Conservation (phyloP, 2,329 filamentous ascomycete genomes). For the Stagonosporopsis chrysanthemi region DNA sequence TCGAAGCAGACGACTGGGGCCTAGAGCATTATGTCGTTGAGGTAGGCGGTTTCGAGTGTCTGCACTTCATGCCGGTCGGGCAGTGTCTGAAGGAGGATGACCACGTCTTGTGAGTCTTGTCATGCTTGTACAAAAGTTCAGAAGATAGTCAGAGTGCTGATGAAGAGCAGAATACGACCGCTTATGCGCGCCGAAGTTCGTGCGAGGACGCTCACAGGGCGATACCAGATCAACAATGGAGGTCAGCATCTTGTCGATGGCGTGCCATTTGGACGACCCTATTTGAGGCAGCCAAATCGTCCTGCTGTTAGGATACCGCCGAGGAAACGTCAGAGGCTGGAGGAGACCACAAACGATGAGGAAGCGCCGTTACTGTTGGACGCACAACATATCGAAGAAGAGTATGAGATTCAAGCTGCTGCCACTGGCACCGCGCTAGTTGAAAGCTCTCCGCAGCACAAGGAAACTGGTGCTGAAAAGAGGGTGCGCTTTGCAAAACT, state of each 20-base stretch:
- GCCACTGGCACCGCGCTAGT: neutral
- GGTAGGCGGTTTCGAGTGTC: constrained; percentile 78
- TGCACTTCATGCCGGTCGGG: constrained; percentile 80
- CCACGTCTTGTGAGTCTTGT: constrained; percentile 72
- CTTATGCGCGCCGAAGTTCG: constrained; percentile 78
- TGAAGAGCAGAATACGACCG: constrained; percentile 71
- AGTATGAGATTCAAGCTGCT: neutral
- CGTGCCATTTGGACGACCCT: constrained; percentile 79
- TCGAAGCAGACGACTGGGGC: constrained; percentile 83
- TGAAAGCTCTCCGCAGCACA: neutral
- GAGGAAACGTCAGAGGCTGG: constrained; percentile 66
- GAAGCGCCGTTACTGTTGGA: constrained; percentile 13
- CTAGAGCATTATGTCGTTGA: constrained; percentile 90
- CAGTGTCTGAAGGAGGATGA: constrained; percentile 82
- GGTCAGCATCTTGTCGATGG: constrained; percentile 87
- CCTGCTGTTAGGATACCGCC: constrained; percentile 76
- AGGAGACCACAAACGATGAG: constrained; percentile 22
- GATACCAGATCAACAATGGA: constrained; percentile 79
- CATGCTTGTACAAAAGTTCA: neutral
- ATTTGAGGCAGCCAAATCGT: constrained; percentile 66
- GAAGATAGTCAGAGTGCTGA: constrained; percentile 7
- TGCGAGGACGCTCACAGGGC: constrained; percentile 74
- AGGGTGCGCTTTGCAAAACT: constrained; percentile 35
- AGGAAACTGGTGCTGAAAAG: constrained; percentile 14
- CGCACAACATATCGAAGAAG: neutral